A percentile compares a stretch with the other conserved stretches of the same genome.
These are phyloP conservation scores for Oryza officinalis DNA, from an alignment of 176 grass and related monocot species.

Conservation along the genomic window DNA sequence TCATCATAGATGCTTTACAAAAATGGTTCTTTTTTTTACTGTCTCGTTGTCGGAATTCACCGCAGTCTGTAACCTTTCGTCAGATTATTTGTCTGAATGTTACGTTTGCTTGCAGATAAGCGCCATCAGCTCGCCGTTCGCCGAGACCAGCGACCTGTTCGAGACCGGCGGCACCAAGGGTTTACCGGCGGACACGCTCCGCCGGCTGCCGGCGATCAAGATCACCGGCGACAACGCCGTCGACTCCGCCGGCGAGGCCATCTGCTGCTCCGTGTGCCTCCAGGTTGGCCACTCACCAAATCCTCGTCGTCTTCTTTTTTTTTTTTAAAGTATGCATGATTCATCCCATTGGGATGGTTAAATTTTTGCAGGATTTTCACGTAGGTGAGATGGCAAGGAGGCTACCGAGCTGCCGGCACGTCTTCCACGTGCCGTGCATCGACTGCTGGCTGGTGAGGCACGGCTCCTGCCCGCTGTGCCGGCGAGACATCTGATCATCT, in stretches of 20 bases:
- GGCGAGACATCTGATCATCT: slow-evolving; percentile 49
- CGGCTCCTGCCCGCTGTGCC: slow-evolving; percentile 82
- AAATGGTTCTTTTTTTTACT: background rate
- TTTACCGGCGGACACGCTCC: slow-evolving; percentile 40
- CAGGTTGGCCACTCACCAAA: slow-evolving; percentile 37
- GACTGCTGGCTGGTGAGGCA: slow-evolving; percentile 83
- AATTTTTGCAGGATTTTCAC: slow-evolving; percentile 53
- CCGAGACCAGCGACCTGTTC: slow-evolving; percentile 80
- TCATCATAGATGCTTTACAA: background rate
- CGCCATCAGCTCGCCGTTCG: slow-evolving; percentile 69
- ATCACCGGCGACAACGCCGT: slow-evolving; percentile 43
- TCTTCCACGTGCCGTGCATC: slow-evolving; percentile 76
- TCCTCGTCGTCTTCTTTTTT: background rate
- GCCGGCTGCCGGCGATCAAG: slow-evolving; percentile 56
- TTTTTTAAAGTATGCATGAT: background rate
- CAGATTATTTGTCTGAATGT: background rate
- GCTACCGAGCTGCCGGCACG: slow-evolving; percentile 61
- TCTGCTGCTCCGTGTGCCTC: slow-evolving; percentile 89
- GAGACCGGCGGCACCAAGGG: slow-evolving; percentile 54
- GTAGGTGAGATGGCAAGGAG: slow-evolving; percentile 58
- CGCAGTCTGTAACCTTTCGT: background rate
- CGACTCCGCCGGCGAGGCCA: slow-evolving; percentile 54
- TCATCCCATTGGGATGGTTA: background rate
- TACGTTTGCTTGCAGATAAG: slow-evolving; percentile 54
- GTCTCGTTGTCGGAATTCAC: background rate